These are phyloP conservation scores for Psilocybe cyanescens DNA, from an alignment of 768 basidiomycete species.

Conservation along the genomic window DNA sequence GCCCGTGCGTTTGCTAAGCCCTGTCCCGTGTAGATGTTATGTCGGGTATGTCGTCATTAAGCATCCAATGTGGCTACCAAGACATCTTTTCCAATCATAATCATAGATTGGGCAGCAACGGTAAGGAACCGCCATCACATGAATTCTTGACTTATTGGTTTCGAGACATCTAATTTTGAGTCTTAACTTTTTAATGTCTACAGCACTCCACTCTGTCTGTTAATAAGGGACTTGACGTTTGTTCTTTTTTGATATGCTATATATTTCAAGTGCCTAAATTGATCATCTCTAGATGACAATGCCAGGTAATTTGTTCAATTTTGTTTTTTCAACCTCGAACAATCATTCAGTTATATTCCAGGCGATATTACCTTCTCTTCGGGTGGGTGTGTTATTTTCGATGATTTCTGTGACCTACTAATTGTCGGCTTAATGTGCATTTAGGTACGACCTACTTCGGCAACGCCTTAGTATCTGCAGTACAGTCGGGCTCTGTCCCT, in stretches of 20 bases:
- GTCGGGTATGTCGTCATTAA: slow-evolving; percentile 38
- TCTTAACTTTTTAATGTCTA: background rate
- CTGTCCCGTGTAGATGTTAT: slow-evolving; percentile 38
- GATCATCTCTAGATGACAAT: slow-evolving; percentile 61
- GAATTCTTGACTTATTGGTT: background rate
- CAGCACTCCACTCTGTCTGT: slow-evolving; percentile 56
- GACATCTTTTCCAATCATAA: background rate
- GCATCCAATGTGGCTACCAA: background rate
- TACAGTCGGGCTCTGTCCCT: slow-evolving; percentile 63
- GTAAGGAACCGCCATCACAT: slow-evolving; percentile 21
- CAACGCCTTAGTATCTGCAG: slow-evolving; percentile 55
- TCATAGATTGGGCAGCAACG: slow-evolving; percentile 68
- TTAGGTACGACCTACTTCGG: slow-evolving; percentile 61
- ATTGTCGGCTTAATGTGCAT: background rate
- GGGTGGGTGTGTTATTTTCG: slow-evolving; percentile 35
- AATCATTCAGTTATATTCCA: slow-evolving; percentile 6
- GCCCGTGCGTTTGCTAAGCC: too few relatives aligned
- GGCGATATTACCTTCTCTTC: slow-evolving; percentile 49
- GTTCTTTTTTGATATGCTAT: slow-evolving; percentile 18
- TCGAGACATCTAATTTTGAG: background rate
- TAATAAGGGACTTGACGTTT: slow-evolving; percentile 64
- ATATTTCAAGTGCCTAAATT: background rate
- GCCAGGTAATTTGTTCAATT: slow-evolving; percentile 47
- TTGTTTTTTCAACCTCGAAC: background rate
- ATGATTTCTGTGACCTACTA: background rate